phyloP scores from a whole-genome alignment of 768 basidiomycete species.

The Pleurotus cornucopiae region DNA sequence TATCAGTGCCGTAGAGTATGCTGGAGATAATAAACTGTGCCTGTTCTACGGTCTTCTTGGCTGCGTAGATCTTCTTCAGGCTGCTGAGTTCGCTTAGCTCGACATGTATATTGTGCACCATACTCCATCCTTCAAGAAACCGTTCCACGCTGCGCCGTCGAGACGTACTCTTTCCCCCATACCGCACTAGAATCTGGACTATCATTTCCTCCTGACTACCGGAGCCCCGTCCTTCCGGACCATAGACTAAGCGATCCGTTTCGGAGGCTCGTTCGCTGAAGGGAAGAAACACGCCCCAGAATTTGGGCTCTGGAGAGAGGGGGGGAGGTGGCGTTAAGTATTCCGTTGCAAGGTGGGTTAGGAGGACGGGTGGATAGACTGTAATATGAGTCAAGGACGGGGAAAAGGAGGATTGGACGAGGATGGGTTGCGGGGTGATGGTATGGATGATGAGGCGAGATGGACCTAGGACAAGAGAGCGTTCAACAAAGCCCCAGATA shows the following conservation, averaged over 20 bases:
- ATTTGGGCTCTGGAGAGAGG: slow-evolving; percentile 56
- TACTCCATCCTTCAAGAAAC: slow-evolving; percentile 61
- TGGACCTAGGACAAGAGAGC: slow-evolving; percentile 28
- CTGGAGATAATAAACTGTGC: slow-evolving; percentile 18
- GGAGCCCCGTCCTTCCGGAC: slow-evolving; percentile 46
- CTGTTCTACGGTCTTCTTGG: slow-evolving; percentile 28
- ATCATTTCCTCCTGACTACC: slow-evolving; percentile 46
- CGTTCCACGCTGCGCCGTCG: slow-evolving; percentile 56
- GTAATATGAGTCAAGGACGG: slow-evolving; percentile 58
- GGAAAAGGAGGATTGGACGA: slow-evolving; percentile 63
- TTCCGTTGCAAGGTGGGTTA: slow-evolving; percentile 62
- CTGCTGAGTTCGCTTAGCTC: slow-evolving; percentile 46
- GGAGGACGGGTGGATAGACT: slow-evolving; percentile 66
- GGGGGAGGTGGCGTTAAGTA: slow-evolving; percentile 75
- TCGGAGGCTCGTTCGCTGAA: slow-evolving; percentile 60
- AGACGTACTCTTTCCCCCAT: slow-evolving; percentile 30
- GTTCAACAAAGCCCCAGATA: not conserved
- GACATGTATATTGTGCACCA: slow-evolving; percentile 29
- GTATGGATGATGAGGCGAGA: slow-evolving; percentile 62
- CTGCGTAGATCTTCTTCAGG: slow-evolving; percentile 42
- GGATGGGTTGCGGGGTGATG: slow-evolving; percentile 41
- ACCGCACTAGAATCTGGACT: slow-evolving; percentile 57
- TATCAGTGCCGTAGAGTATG: not conserved
- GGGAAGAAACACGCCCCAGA: slow-evolving; percentile 77
- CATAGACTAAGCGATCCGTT: slow-evolving; percentile 57